Evolutionary conservation across 1,139 yeast genomes (phyloP).

Genomic region (Kodamaea alishanica): DNA sequence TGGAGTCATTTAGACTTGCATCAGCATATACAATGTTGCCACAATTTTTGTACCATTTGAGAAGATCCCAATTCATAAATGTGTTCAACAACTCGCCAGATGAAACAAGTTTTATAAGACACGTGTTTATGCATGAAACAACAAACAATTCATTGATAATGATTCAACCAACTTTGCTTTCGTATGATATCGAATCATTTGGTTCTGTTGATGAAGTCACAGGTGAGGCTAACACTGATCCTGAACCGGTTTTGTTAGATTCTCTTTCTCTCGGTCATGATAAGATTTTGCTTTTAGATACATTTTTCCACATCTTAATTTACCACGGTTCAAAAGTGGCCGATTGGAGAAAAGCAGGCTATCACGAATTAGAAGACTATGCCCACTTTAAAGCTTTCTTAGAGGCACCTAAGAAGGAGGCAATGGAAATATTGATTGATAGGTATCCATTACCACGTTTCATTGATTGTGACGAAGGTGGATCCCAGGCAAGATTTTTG

Average conservation of each 20-base stretch:
- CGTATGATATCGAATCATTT: conserved; percentile 57
- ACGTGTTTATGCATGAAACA: conserved; percentile 64
- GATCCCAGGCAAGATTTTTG: conserved; percentile 73
- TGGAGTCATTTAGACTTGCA: conserved; percentile 72
- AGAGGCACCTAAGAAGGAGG: conserved; percentile 65
- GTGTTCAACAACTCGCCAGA: conserved; percentile 79
- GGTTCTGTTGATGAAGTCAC: conserved; percentile 43
- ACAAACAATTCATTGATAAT: conserved; percentile 61
- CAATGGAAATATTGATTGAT: conserved; percentile 62
- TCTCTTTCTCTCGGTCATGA: conserved; percentile 61
- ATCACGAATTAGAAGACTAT: conserved; percentile 64
- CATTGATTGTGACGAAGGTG: conserved; percentile 73
- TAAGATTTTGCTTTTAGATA: conserved; percentile 61
- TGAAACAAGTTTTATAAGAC: conserved; percentile 69
- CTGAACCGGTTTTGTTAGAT: conserved; percentile 64
- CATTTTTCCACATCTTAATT: conserved; percentile 70
- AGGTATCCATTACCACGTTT: conserved; percentile 72
- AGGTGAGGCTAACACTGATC: conserved; percentile 31
- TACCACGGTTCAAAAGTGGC: conserved; percentile 68
- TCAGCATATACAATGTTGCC: conserved; percentile 76
- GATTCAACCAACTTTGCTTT: conserved; percentile 72
- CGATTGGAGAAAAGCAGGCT: conserved; percentile 65
- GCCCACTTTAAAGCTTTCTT: conserved; percentile 57
- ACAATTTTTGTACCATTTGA: conserved; percentile 67
- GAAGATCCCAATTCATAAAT: conserved; percentile 66